These are phyloP conservation scores for Penicillium sp. DNA, from an alignment of 2,329 filamentous ascomycete genomes.

Conservation along the genomic window DNA sequence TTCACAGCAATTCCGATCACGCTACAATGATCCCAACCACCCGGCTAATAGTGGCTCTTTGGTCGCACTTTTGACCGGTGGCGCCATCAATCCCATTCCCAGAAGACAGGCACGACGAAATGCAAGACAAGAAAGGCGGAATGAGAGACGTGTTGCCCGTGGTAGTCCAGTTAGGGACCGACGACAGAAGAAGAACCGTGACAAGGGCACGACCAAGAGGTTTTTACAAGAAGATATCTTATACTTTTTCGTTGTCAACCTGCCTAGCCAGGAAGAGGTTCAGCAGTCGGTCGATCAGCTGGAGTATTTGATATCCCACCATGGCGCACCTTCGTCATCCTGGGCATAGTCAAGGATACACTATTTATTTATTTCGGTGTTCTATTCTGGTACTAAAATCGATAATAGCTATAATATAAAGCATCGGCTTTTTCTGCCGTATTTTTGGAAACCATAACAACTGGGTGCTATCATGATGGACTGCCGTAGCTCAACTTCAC, in stretches of 20 bases:
- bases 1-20: constrained; percentile 9
- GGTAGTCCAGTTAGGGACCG: neutral
- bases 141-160: neutral
- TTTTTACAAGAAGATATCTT: neutral
- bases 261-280: neutral
- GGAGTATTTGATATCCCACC: neutral
- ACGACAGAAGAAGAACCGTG: neutral
- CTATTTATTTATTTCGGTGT: too few species aligned
- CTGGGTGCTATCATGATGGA: too few species aligned
- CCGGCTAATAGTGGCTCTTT: neutral
- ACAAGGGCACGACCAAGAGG: neutral
- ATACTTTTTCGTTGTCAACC: neutral
- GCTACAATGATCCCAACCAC: constrained; percentile 5
- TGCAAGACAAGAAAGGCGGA: neutral
- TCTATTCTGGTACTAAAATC: too few species aligned
- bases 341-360: too few species aligned
- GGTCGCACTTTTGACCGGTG: neutral
- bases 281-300: neutral
- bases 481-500: too few species aligned
- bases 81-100: neutral
- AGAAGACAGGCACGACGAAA: neutral
- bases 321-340: neutral
- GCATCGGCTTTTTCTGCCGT: too few species aligned
- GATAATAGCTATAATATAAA: too few species aligned
- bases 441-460: too few species aligned